Base-by-base conservation (phyloP, 2,329 filamentous ascomycete genomes). In the Parafenestella ontariensis region DNA sequence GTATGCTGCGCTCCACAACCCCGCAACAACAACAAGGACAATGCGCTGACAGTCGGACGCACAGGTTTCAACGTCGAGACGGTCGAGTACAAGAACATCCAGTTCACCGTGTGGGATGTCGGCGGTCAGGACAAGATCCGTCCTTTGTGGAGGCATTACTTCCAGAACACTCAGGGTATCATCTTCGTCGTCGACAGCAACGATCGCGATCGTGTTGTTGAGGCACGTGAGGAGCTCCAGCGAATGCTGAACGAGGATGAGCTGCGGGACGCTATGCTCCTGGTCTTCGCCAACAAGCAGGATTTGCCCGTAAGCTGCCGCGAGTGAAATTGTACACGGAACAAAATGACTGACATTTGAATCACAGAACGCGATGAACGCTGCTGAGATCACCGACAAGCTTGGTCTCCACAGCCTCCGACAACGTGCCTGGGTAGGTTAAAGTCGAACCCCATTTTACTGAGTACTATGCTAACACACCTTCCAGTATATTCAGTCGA, bases 331-430 rank as follows among this genome's bases (percentile, higher is more conserved):
- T 23, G 13, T 28, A 24, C 34, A 39, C 24, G 24, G 11, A 26
- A n/a, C 13, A 43, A 29, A 29, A 42, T 26, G 34, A 53, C 64
- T 71, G 48, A 70, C 59, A 43, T 24, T 48, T n/a, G 13, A 42
- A 31, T 42, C 21, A 18, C 74, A 96, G 93, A 98, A 98, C 78
- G 95, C 95, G 81, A 98, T 98, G 95, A 97, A 96, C 83, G 94
- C 95, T 75, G 94, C 95, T 77, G 95, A 99, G 85, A 98, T 99
- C 81, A 99, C 95, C 81, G 94, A 99, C 85, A 97, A 98, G 89
- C 92, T 99, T 81, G 95, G 95, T 77, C 92, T 99, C 75, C 94
- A 98, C 89, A 96, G 91, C 84, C 86, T 99, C 87, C 92, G 92
- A 87, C 92, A 96, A 85, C 93, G 95, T 80, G 90, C 92, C 75